A percentile compares a stretch with the other conserved stretches of the same genome.
These are phyloP conservation scores for Aspergillus puulaauensis DNA, from an alignment of 2,329 filamentous ascomycete species.

Conservation along the genomic window DNA sequence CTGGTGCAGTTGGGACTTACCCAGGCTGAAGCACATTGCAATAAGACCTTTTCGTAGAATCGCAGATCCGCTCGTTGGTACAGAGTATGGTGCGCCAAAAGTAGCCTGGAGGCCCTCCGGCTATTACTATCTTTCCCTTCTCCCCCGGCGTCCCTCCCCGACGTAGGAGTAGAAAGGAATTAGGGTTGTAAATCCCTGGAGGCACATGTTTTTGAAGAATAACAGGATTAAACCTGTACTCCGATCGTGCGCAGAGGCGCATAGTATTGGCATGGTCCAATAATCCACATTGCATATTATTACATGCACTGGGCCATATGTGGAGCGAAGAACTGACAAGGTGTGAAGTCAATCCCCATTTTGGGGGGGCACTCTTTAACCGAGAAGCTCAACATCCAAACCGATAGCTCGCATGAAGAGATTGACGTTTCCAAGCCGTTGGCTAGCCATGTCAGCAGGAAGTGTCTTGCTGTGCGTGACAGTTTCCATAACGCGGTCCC, in stretches of 20 bases:
- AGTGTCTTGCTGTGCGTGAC: conserved; percentile 85
- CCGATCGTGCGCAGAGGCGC: neutral
- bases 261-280: neutral
- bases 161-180: neutral
- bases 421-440: conserved; percentile 88
- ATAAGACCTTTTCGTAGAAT: neutral
- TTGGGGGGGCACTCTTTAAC: conserved; percentile 38
- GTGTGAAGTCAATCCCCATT: neutral
- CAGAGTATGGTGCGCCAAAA: neutral
- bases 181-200: neutral
- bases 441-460: conserved; percentile 78
- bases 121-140: neutral
- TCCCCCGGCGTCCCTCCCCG: neutral
- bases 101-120: neutral
- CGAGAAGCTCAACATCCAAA: conserved; percentile 83
- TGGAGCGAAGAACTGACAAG: neutral
- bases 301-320: neutral
- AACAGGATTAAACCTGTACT: neutral
- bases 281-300: neutral
- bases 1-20: neutral
- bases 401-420: conserved; percentile 98
- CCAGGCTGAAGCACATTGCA: neutral
- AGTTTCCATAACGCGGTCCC: conserved; percentile 93
- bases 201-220: neutral
- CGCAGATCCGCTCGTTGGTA: conserved; percentile 1